Conservation (phyloP, 2,329 filamentous ascomycete genomes). For the Hymenoscyphus fructigenus region DNA sequence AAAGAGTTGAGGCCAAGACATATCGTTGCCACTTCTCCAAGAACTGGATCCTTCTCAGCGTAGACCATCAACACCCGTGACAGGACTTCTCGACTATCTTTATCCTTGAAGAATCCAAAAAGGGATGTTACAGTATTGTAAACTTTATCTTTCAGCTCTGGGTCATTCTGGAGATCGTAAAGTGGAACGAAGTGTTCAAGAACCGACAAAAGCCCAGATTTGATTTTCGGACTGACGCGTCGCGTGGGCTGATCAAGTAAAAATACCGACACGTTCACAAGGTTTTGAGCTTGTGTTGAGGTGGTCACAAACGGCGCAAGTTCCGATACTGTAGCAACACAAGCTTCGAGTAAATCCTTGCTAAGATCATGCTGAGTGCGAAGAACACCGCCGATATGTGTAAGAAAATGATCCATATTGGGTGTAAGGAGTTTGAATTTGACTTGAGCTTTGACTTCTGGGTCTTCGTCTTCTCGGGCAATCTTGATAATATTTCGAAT, state of each 20-base stretch:
- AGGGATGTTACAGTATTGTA: constrained; percentile 76
- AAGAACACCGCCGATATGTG: constrained; percentile 68
- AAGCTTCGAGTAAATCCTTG: constrained; percentile 75
- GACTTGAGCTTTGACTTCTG: constrained; percentile 46
- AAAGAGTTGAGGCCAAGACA: constrained; percentile 82
- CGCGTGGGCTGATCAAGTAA: constrained; percentile 82
- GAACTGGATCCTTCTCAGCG: constrained; percentile 59
- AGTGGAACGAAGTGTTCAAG: constrained; percentile 77
- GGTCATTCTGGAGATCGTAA: constrained; percentile 55
- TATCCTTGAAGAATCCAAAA: constrained; percentile 88
- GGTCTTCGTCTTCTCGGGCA: constrained; percentile 55
- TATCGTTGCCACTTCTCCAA: constrained; percentile 64
- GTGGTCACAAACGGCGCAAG: constrained; percentile 69
- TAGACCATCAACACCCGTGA: constrained; percentile 72
- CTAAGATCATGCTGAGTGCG: constrained; percentile 55
- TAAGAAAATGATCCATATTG: constrained; percentile 59
- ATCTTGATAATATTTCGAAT: constrained; percentile 67
- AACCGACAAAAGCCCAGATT: constrained; percentile 76
- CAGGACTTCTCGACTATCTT: constrained; percentile 70
- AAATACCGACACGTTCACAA: constrained; percentile 78
- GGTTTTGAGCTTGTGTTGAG: constrained; percentile 67
- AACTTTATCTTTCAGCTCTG: constrained; percentile 60
- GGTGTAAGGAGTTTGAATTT: constrained; percentile 55
- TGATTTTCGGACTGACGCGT: constrained; percentile 78
- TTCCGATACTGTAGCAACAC: constrained; percentile 75